Percentiles rank a stretch among this genome's conserved stretches.
Evolutionary conservation across 208 protist species (phyloP).

Genomic region (Leishmania guyanensis): DNA sequence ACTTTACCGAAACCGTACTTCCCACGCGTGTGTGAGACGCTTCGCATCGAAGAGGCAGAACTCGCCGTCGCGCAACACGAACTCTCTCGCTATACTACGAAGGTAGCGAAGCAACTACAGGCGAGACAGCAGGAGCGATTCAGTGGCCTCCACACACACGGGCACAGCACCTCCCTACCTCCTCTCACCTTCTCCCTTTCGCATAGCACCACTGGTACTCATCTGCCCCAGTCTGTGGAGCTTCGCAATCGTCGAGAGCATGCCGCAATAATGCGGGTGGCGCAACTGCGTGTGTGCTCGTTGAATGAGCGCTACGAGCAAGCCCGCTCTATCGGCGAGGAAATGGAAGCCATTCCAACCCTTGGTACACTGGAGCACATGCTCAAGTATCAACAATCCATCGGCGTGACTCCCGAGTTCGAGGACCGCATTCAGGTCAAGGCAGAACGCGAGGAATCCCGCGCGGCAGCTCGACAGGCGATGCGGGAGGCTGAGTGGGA

Average conservation of each 20-base stretch:
- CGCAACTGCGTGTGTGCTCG: background rate
- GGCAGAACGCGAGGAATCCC: slow-evolving; percentile 1
- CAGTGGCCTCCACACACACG: background rate
- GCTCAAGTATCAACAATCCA: slow-evolving; percentile 19
- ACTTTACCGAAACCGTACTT: slow-evolving; percentile 15
- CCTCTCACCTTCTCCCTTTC: background rate
- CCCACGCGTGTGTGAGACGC: slow-evolving; percentile 1
- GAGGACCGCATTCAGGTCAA: slow-evolving; percentile 11
- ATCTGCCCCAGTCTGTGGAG: background rate
- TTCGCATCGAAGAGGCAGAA: slow-evolving; percentile 3
- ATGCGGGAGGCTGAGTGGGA: background rate
- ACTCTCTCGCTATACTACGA: background rate
- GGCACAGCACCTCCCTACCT: background rate
- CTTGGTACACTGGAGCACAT: slow-evolving; percentile 22
- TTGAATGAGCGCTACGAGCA: slow-evolving; percentile 11
- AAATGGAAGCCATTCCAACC: slow-evolving; percentile 10
- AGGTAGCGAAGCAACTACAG: too few species aligned
- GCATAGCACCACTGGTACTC: background rate
- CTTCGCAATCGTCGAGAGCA: slow-evolving; percentile 3
- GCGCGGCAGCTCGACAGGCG: background rate
- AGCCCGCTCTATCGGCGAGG: slow-evolving; percentile 5
- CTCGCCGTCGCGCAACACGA: background rate
- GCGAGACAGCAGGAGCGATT: background rate
- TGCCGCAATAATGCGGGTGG: slow-evolving; percentile 3
- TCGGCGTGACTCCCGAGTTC: slow-evolving; percentile 7